Percentiles rank a stretch among this genome's conserved stretches.
phyloP scores from a whole-genome alignment of 2,329 filamentous ascomycete species.

The Fusarium brevicatenulatum region DNA sequence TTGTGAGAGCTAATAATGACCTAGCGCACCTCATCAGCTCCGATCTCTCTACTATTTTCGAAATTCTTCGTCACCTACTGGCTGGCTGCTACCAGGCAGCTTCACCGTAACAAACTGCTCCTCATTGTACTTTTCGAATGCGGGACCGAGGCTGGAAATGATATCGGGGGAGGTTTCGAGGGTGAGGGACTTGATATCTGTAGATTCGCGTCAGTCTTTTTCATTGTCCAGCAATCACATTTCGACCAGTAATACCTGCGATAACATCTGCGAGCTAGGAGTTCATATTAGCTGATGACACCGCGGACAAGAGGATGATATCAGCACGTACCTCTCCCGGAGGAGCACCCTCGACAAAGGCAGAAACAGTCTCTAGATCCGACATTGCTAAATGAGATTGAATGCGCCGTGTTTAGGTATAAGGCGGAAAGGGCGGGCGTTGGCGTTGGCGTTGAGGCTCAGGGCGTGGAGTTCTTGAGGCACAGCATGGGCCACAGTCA shows the following conservation, averaged over 20 bases:
- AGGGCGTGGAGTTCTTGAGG: constrained; percentile 32
- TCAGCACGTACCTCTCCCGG: constrained; percentile 84
- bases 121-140: constrained; percentile 96
- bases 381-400: constrained; percentile 46
- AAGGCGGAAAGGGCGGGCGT: constrained; percentile 12
- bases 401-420: constrained; percentile 15
- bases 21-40: constrained; percentile 50
- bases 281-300: constrained; percentile 45
- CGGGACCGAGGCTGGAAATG: constrained; percentile 77
- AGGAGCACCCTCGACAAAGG: constrained; percentile 93
- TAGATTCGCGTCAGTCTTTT: constrained; percentile 34
- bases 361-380: constrained; percentile 66
- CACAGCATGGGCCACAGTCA: constrained; percentile 24
- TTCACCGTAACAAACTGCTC: constrained; percentile 90
- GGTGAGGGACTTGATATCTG: constrained; percentile 91
- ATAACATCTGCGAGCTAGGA: constrained; percentile 85
- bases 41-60: not conserved
- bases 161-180: constrained; percentile 74
- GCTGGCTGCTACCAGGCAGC: constrained; percentile 83
- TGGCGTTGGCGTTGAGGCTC: constrained; percentile 30
- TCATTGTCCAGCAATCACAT: not conserved
- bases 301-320: constrained; percentile 22
- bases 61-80: constrained; percentile 44
- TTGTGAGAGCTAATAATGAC: constrained; percentile 91
- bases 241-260: constrained; percentile 68